Conservation (phyloP, 225 moss, liverwort and hornwort genomes). For the Climacium dendroides region DNA sequence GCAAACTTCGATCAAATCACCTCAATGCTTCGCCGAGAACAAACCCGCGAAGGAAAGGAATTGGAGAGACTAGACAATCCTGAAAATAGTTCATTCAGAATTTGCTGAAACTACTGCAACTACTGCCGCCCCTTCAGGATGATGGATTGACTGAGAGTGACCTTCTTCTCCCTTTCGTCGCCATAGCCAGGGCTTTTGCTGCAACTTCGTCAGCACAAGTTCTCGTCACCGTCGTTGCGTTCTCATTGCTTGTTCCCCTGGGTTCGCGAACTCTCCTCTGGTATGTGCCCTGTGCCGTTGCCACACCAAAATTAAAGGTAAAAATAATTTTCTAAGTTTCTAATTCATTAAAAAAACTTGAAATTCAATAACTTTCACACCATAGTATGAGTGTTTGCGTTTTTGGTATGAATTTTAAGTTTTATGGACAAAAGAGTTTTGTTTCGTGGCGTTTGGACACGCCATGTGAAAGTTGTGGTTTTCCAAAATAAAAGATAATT, state of each 20-base stretch:
- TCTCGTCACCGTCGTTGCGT: not conserved
- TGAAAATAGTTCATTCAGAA: not conserved
- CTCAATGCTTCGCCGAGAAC: not conserved
- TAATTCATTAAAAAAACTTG: too few species aligned
- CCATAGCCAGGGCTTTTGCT: conserved; percentile 4
- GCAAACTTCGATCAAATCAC: not conserved
- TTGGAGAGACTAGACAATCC: not conserved
- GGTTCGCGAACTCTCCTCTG: not conserved
- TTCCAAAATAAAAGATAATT: too few species aligned
- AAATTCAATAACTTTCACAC: too few species aligned
- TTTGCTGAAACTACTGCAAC: not conserved
- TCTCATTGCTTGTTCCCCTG: not conserved
- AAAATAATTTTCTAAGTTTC: too few species aligned
- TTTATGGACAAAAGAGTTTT: too few species aligned
- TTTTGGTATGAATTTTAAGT: too few species aligned
- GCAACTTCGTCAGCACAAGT: not conserved
- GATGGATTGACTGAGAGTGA: not conserved
- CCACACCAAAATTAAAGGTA: too few species aligned
- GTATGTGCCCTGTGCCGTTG: too few species aligned
- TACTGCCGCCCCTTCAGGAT: not conserved
- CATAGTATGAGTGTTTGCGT: too few species aligned
- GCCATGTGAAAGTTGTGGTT: too few species aligned
- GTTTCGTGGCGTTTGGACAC: too few species aligned
- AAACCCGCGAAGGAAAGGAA: not conserved
- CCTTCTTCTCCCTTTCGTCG: not conserved